These are phyloP conservation scores for Daldinia vernicosa DNA, from an alignment of 495 filamentous ascomycete species.

Conservation along the genomic window DNA sequence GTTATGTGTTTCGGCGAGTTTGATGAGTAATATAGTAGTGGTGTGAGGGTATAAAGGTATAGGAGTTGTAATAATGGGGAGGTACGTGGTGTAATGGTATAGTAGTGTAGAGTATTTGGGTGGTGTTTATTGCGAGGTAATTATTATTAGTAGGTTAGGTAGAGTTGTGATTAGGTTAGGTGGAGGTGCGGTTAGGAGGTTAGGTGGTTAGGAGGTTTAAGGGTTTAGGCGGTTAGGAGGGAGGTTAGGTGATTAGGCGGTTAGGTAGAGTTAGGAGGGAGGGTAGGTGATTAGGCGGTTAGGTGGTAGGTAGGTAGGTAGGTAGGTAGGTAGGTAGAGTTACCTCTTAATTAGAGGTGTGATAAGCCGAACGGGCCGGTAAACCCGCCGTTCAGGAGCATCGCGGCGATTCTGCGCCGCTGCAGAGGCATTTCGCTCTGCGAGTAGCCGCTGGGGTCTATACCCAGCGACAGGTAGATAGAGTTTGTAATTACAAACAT, in stretches of 20 bases:
- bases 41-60: not conserved
- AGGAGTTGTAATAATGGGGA: not conserved
- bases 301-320: not conserved
- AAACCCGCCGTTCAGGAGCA: slow-evolving; percentile 74
- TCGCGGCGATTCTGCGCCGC: slow-evolving; percentile 71
- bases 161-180: not conserved
- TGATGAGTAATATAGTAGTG: not conserved
- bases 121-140: not conserved
- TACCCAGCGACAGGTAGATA: slow-evolving; percentile 70
- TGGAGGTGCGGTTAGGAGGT: not conserved
- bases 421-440: slow-evolving; percentile 66
- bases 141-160: not conserved
- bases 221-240: not conserved
- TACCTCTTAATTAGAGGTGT: slow-evolving; percentile 32
- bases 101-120: not conserved
- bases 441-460: slow-evolving; percentile 68
- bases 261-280: not conserved
- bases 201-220: not conserved
- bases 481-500: slow-evolving; percentile 81
- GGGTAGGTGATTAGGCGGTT: not conserved
- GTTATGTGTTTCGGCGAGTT: not conserved
- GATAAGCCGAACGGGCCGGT: slow-evolving; percentile 55
- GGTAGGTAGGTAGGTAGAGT: not conserved
- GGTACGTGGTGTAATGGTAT: not conserved
- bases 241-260: not conserved